Percentiles rank a stretch among this genome's conserved stretches.
phyloP scores from a whole-genome alignment of 805 yeast genomes.

The Monosporozyma unispora region DNA sequence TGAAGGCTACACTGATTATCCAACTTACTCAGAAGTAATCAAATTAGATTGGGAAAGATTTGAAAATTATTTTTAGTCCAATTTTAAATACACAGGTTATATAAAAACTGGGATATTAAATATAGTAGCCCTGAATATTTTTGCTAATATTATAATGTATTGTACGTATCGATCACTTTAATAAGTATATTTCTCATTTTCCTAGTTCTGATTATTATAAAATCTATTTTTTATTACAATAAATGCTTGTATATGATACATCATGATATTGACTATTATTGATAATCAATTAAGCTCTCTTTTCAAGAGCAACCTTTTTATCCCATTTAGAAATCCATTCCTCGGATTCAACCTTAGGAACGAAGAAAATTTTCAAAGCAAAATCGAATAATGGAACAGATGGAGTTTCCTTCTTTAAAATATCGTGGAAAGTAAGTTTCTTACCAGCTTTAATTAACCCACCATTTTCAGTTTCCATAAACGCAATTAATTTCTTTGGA shows the following conservation, averaged over 20 bases:
- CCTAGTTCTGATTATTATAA: too few species aligned
- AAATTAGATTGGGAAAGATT: too few species aligned
- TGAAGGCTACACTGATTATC: too few species aligned
- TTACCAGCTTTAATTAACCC: conserved; percentile 83
- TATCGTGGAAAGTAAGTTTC: conserved; percentile 55
- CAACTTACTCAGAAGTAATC: too few species aligned
- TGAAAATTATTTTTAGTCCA: too few species aligned
- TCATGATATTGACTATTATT: background rate
- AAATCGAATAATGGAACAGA: conserved; percentile 70
- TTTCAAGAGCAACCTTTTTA: conserved; percentile 48
- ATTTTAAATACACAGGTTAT: too few species aligned
- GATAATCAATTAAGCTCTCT: conserved; percentile 23
- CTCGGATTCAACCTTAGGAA: conserved; percentile 60
- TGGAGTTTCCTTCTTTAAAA: conserved; percentile 53
- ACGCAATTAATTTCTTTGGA: conserved; percentile 54
- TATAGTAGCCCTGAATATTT: too few species aligned
- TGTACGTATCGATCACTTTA: too few species aligned
- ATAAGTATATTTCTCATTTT: too few species aligned
- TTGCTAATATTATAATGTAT: too few species aligned
- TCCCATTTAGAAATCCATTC: conserved; percentile 64
- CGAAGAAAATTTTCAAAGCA: conserved; percentile 61
- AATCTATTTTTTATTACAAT: background rate
- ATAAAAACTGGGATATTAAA: too few species aligned
- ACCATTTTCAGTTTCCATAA: conserved; percentile 73
- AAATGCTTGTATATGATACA: background rate